A percentile compares a stretch with the other conserved stretches of the same genome.
These are phyloP conservation scores for Pyrenophora tritici-repentis DNA, from an alignment of 2,329 filamentous ascomycete species.

Conservation along the genomic window DNA sequence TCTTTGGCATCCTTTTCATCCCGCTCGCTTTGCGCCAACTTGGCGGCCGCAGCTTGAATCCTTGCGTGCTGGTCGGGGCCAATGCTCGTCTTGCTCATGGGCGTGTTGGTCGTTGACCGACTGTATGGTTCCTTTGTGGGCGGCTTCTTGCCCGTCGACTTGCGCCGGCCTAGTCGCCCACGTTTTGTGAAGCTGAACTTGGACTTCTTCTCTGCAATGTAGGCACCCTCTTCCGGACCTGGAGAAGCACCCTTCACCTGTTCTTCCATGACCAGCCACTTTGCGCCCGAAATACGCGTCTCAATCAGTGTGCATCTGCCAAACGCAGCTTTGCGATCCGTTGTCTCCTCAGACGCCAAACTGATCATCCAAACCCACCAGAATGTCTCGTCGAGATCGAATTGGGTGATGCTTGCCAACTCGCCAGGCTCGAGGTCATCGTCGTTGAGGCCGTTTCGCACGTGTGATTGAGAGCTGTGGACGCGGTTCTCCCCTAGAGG, in stretches of 20 bases:
- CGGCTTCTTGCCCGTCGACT: slow-evolving; percentile 51
- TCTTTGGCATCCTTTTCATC: slow-evolving; percentile 60
- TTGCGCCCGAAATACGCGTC: slow-evolving; percentile 77
- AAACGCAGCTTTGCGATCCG: slow-evolving; percentile 86
- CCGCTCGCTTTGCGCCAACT: slow-evolving; percentile 73
- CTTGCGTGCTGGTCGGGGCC: slow-evolving; percentile 89
- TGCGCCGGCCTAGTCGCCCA: slow-evolving; percentile 65
- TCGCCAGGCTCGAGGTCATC: slow-evolving; percentile 85
- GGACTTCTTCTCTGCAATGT: slow-evolving; percentile 93
- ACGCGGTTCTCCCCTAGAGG: slow-evolving; percentile 76
- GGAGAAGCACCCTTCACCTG: slow-evolving; percentile 91
- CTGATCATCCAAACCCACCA: slow-evolving; percentile 99
- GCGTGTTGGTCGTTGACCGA: slow-evolving; percentile 55
- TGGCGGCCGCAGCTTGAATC: slow-evolving; percentile 88
- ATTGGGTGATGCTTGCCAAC: slow-evolving; percentile 83
- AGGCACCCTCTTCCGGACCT: slow-evolving; percentile 81
- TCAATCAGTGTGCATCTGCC: slow-evolving; percentile 92
- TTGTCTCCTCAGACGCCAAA: slow-evolving; percentile 85
- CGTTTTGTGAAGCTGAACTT: slow-evolving; percentile 84
- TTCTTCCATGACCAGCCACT: slow-evolving; percentile 95
- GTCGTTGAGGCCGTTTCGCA: slow-evolving; percentile 64
- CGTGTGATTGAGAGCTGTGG: slow-evolving; percentile 83
- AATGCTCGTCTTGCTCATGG: slow-evolving; percentile 79
- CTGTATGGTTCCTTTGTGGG: slow-evolving; percentile 58
- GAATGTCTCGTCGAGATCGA: slow-evolving; percentile 92